Evolutionary conservation across 352 stramenopile species (phyloP), one percentile per base, ranked within the genome.

Genomic region (Phytophthora kernoviae): DNA sequence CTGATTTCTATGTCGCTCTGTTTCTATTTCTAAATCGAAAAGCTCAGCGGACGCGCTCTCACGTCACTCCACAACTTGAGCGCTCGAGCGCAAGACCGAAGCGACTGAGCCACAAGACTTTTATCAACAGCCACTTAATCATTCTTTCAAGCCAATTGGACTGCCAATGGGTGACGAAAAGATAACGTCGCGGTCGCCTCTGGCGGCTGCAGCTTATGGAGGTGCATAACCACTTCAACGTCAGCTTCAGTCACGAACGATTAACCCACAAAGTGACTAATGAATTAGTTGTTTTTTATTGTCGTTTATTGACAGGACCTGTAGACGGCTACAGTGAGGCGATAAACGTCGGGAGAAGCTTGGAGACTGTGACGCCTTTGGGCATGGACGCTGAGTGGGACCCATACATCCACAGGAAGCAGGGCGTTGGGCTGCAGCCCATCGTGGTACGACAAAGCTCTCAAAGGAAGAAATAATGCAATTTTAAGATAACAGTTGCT

Each of bases 341-440:
- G 18, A 43, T 34, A 24, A 68, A 79, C 46, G 21, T 24, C 22
- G 54, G 59, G 36, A 57, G 51, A 32, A 70, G 52, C 32, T 42
- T 73, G 45, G 68, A 75, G 48, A 61, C 61, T 27, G 62, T 71
- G 18, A 77, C 74, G 62, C 58, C 68, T 55, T 55, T 73, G 30
- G 51, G 55, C 14, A 64, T 73, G 44, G 73, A 76, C 12, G 17
- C 56, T 42, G 79, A 89, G 47, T 90, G 79, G 79, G 78, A 88
- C 32, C 58, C 64, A 26, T 86, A 87, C 54, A 53, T 72, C 39
- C 71, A 73, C 49, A 88, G 88, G 58, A 77, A 70, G 49, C 33
- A 75, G 54, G 63, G 71, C 33, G 66, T 80, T 62, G 71, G 73
- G 32, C 49, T 73, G 45, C 79, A 84, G 52, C 70, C 67, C 32